Base-by-base conservation (phyloP, 1,139 yeast species). In the Sugiyamaella paludigena region DNA sequence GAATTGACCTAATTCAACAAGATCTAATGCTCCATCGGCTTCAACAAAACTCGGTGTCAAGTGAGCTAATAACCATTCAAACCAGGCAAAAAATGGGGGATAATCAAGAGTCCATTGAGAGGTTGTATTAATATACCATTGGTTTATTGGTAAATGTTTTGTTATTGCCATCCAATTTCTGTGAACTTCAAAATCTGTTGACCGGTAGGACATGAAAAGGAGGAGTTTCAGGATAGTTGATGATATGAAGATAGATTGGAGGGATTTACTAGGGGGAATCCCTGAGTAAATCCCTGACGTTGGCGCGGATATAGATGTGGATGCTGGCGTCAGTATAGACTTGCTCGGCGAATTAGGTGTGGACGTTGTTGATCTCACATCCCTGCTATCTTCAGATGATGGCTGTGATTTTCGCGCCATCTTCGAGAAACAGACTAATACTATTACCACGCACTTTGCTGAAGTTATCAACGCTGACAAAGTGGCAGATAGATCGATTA, bases 101-200 rank as follows among this genome's bases (percentile, higher is more conserved):
- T 92, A 92, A 68, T 92, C 98, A 45, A 94, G 71, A 0, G 98
- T 92, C 98, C 98, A 92, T 64, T 86, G 92, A 36, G 87, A 84
- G 0, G 95, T 89, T 26, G 75, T 70, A 60, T 92, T 96, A 40
- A 75, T 66, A 64, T 92, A 92, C 99, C 99, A 92, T 50, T 84
- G 66, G 10, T 71, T 70, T 12, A 91, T 49, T 0, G 98, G 98
- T 32, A 91, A 68, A n/a, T 76, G 77, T 59, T 81, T 71, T 2
- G 98, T 92, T 41, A 92, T 83, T 0, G 98, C 96, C 37, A 92
- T 76, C 98, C 98, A 92, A 65, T 92, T 92, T 52, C 98, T 75
- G 67, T 92, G 98, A 12, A 94, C 98, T 64, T 92, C 98, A 61
- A 94, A 92, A 65, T 94, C 98, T 0, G 98, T 92, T 1, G 95